Evolutionary conservation across 2,329 filamentous ascomycete genomes (phyloP), one percentile per base, ranked within the genome.

Genomic region (Teratosphaeria epicoccoides): DNA sequence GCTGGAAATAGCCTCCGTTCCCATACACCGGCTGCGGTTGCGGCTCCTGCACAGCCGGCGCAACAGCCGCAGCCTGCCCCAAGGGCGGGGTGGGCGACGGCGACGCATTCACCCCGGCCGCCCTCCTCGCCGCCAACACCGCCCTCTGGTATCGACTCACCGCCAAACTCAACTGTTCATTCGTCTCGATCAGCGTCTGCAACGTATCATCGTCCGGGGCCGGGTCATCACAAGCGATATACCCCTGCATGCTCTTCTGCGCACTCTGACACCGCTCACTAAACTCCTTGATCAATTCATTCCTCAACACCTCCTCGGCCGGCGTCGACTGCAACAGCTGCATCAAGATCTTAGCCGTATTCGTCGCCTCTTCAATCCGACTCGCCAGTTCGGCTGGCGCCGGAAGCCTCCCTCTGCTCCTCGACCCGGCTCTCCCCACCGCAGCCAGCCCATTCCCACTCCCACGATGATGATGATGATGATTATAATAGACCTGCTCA

Each of bases 251-350:
- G 64, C 85, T 88, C 50, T 84, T 79, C 49, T 87, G 84, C 4
- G 91, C 91, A 51, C 82, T 80, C 57, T 84, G 82, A 65, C 91
- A 97, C 23, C 93, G 84, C 60, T 93, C 85, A 46, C 84, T 82
- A 66, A 98, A 97, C 71, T 98, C 93, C 65, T 84, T 86, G 66
- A 96, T 83, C 49, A 98, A 77, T n/a, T 96, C 91, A 63, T 94
- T 91, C 50, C 76, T 70, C 20, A 89, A 76, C 23, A 96, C 74
- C 65, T 95, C 89, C 12, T 77, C 72, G 0, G 85, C 76, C 0
- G 88, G 82, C 0, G 90, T 95, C 52, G 87, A 90, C 69, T 91
- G 87, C 17, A 95, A 83, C 6, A 96, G 84, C 69, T 98, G 91
- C 49, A 88, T 80, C n/a, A 98, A 80, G 4, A 98, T 81, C 67